Conservation (phyloP, 2,329 filamentous ascomycete genomes). For the Arthrobotrys sphaeroides region DNA sequence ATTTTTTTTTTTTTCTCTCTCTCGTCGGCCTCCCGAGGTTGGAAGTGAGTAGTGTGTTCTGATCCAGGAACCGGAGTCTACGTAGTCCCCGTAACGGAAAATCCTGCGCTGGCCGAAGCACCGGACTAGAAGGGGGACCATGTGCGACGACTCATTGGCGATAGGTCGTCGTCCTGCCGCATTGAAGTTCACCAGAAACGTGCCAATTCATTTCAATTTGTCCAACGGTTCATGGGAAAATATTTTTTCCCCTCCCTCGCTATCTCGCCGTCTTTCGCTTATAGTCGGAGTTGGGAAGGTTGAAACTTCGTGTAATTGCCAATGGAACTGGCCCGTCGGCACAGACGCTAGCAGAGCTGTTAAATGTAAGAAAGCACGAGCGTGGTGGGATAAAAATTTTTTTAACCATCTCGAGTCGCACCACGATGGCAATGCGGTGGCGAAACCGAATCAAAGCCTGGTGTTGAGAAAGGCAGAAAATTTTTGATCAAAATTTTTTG, state of each 20-base stretch:
- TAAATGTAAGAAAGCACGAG: not conserved
- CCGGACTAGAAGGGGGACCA: constrained; percentile 2
- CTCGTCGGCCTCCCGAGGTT: constrained; percentile 3
- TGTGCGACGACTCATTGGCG: constrained; percentile 12
- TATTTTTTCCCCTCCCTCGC: constrained; percentile 15
- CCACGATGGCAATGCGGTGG: constrained; percentile 48
- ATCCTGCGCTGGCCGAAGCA: constrained; percentile 23
- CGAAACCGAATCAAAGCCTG: constrained; percentile 26
- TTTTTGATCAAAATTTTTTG: constrained; percentile 16
- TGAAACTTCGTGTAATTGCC: constrained; percentile 10
- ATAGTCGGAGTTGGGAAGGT: constrained; percentile 37
- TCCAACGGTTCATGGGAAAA: constrained; percentile 6
- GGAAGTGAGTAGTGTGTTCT: constrained; percentile 1
- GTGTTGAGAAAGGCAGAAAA: not conserved
- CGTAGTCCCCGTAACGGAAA: no score
- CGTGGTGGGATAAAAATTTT: not conserved
- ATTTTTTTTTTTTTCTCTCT: not conserved
- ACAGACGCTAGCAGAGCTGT: not conserved
- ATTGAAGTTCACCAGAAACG: not conserved
- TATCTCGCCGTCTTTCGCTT: constrained; percentile 51
- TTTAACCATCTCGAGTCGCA: constrained; percentile 35
- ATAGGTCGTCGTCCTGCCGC: constrained; percentile 5
- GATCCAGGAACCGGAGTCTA: not conserved
- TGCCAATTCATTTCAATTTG: constrained; percentile 1
- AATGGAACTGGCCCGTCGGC: constrained; percentile 17